phyloP scores from a whole-genome alignment of 768 basidiomycete genomes.

The Mycena galopus region DNA sequence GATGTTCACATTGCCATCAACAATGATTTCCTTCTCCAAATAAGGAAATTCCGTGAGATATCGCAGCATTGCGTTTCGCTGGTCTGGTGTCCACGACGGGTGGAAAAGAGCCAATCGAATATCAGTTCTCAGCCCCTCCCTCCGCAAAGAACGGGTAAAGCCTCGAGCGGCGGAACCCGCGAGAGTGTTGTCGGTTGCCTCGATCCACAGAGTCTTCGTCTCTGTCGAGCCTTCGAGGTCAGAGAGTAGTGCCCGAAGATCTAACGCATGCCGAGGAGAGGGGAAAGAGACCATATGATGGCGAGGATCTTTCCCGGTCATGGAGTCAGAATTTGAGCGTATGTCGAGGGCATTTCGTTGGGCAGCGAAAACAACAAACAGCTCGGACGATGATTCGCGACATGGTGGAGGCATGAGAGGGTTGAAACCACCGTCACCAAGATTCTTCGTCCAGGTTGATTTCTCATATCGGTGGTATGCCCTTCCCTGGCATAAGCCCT shows the following conservation, averaged over 20 bases:
- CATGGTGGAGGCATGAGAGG: neutral
- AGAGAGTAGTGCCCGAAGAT: neutral
- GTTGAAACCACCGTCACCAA: neutral
- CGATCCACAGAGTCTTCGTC: constrained; percentile 2
- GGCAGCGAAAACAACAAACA: neutral
- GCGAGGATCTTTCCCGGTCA: neutral
- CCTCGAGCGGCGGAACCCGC: constrained; percentile 4
- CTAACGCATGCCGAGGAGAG: neutral
- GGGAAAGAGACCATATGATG: neutral
- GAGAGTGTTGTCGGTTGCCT: neutral
- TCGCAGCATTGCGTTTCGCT: neutral
- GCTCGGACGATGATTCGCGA: neutral
- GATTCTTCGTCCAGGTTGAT: neutral
- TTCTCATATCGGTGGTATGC: neutral
- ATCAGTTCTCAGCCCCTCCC: neutral
- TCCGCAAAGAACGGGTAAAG: constrained; percentile 1
- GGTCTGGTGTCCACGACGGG: neutral
- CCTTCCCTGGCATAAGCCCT: neutral
- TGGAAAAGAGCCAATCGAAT: constrained; percentile 9
- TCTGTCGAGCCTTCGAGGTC: neutral
- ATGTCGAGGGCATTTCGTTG: neutral
- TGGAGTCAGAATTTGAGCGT: neutral
- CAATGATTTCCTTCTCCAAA: neutral
- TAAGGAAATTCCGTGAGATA: neutral
- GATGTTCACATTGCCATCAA: neutral